Base-by-base conservation (phyloP, 1,284 basidiomycete species). In the Tilletia caries region DNA sequence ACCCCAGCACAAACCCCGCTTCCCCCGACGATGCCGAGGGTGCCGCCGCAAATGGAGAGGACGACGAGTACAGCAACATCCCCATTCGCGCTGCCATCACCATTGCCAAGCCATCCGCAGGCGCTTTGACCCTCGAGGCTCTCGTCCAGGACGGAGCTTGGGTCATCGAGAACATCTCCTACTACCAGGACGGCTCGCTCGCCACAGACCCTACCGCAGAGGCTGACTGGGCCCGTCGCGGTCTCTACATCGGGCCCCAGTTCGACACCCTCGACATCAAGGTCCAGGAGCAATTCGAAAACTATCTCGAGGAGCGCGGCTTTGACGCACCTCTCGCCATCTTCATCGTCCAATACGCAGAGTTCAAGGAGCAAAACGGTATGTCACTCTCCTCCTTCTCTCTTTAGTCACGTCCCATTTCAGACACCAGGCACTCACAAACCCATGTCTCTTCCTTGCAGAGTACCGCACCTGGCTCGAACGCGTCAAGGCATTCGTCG, bases 401-500 rank as follows among this genome's bases (percentile, higher is more conserved):
- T 34, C 3, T 52, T 33, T 25, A 25, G 46, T 43, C 10, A 2
- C 13, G 27, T 43, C 37, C 37, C 1, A n/a, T 29, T 48, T 25
- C 37, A 15, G 12, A 3, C 18, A 50, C 15, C 37, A 6, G 10
- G 1, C 15, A 41, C 37, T 41, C 15, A 41, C 37, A 41, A 29
- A 12, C 32, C 2, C 23, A 12, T 3, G 32, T 27, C n/a, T 46
- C 6, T 13, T 27, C 58, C 23, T 25, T 8, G 23, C 68, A 91
- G 95, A 97, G 86, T 98, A 98, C 85, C 89, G 94, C 80, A 86
- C 86, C 75, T 98, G 95, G 95, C 86, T 98, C 79, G 86, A 88
- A 75, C 89, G 89, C 78, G 89, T 96, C 84, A 91, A 92, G 87
- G 83, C 83, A 20, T 98, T 97, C 82, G 85, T 98, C 77, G 91